Conservation (phyloP, 2,329 filamentous ascomycete species). For the Hortaea werneckii region DNA sequence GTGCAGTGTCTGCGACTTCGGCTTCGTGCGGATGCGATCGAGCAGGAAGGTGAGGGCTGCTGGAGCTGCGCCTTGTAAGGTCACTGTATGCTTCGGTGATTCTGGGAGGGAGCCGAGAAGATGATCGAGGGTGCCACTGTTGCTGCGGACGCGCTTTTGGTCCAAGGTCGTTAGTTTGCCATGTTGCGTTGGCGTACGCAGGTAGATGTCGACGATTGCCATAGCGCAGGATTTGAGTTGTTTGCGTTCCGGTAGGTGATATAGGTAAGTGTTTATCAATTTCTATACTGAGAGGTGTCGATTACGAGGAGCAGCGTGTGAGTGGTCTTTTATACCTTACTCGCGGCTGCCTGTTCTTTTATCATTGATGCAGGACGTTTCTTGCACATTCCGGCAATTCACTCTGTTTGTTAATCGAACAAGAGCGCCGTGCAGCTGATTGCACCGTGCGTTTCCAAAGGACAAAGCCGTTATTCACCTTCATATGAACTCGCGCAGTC, state of each 20-base stretch:
- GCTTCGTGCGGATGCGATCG: conserved; percentile 2
- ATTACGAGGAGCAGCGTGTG: not conserved
- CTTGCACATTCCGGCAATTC: not conserved
- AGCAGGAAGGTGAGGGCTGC: conserved; percentile 6
- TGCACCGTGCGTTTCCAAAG: not conserved
- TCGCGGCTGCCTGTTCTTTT: not conserved
- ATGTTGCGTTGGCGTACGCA: not conserved
- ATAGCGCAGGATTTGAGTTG: not conserved
- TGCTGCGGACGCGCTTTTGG: conserved; percentile 3
- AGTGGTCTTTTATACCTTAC: not conserved
- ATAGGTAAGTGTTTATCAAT: not conserved
- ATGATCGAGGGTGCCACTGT: conserved; percentile 4
- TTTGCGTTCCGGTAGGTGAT: not conserved
- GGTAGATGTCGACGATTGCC: conserved; percentile 5
- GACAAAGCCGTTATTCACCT: not conserved
- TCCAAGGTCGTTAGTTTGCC: conserved; percentile 1
- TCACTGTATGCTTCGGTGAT: conserved; percentile 1
- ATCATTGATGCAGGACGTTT: not conserved
- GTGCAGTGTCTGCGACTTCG: not conserved
- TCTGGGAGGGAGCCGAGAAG: not conserved
- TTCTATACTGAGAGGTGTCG: not conserved
- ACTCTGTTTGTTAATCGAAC: not conserved
- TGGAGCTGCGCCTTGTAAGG: conserved; percentile 2
- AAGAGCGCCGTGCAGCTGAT: not conserved
- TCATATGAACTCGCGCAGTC: not conserved